These are phyloP conservation scores for Phlebiopsis flavidoalba DNA, from an alignment of 768 basidiomycete genomes.

Conservation along the genomic window DNA sequence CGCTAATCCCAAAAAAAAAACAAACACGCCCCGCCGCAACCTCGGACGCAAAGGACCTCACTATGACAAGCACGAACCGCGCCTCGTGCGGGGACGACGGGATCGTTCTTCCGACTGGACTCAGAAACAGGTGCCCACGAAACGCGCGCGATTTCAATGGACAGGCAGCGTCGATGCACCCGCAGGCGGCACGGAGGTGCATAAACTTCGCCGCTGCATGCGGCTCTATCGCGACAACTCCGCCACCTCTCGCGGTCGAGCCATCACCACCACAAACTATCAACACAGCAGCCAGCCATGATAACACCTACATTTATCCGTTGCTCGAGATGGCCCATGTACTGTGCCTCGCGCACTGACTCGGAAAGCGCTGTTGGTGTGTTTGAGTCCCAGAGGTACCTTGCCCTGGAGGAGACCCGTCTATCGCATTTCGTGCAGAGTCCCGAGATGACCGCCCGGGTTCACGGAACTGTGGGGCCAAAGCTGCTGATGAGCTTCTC, in stretches of 20 bases:
- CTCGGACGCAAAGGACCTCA: no score
- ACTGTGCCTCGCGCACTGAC: constrained; percentile 12
- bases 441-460: constrained; percentile 35
- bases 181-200: background rate
- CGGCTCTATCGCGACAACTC: constrained; percentile 16
- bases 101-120: background rate
- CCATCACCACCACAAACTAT: constrained; percentile 10
- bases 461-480: constrained; percentile 41
- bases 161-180: background rate
- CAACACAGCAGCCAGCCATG: constrained; percentile 14
- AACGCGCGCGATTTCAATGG: background rate
- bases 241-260: background rate
- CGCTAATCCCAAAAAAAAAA: no score
- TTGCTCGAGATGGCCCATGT: constrained; percentile 21
- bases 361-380: constrained; percentile 60
- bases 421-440: constrained; percentile 49
- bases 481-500: constrained; percentile 53
- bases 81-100: constrained; percentile 12
- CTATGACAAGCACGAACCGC: no score
- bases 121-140: background rate
- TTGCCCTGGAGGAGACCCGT: constrained; percentile 57
- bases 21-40: no score
- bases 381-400: constrained; percentile 67
- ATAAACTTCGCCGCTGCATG: constrained; percentile 12
- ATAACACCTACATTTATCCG: constrained; percentile 20